A percentile compares a stretch with the other conserved stretches of the same genome.
phyloP scores from a whole-genome alignment of 495 filamentous ascomycete genomes.

The Amphirosellinia nigrospora region DNA sequence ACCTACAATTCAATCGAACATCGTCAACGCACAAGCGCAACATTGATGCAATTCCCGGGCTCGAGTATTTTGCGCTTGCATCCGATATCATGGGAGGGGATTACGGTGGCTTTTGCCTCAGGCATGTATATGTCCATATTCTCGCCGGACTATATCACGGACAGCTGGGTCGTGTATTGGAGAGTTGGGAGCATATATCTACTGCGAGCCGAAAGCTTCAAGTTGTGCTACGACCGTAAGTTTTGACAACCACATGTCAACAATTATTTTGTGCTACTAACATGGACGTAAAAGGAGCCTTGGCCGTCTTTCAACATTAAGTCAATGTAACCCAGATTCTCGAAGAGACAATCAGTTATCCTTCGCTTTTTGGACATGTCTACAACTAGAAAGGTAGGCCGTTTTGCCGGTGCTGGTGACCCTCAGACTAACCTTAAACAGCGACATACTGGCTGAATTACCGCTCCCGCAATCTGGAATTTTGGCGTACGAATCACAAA shows the following conservation, averaged over 20 bases:
- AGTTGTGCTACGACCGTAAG: slow-evolving; percentile 79
- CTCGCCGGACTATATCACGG: slow-evolving; percentile 88
- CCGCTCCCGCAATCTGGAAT: slow-evolving; percentile 81
- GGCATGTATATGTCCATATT: slow-evolving; percentile 83
- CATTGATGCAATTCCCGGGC: slow-evolving; percentile 84
- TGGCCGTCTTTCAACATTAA: slow-evolving; percentile 47
- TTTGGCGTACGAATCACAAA: slow-evolving; percentile 71
- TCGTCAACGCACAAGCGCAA: slow-evolving; percentile 60
- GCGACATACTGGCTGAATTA: slow-evolving; percentile 91
- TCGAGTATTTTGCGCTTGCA: slow-evolving; percentile 87
- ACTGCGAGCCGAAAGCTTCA: slow-evolving; percentile 78
- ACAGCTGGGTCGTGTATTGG: slow-evolving; percentile 83
- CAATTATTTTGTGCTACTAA: not conserved
- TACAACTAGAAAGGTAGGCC: slow-evolving; percentile 89
- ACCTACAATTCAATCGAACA: slow-evolving; percentile 28
- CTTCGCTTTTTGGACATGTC: slow-evolving; percentile 90
- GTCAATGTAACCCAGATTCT: slow-evolving; percentile 37
- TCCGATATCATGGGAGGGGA: slow-evolving; percentile 85
- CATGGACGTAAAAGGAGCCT: slow-evolving; percentile 44
- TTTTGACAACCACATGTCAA: slow-evolving; percentile 14
- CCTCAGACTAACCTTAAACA: slow-evolving; percentile 36
- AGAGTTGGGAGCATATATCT: slow-evolving; percentile 88
- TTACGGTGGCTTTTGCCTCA: slow-evolving; percentile 75
- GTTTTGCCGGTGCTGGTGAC: not conserved
- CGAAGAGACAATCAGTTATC: slow-evolving; percentile 64